Base-by-base conservation (phyloP, 768 basidiomycete genomes). In the Mycena indigotica region DNA sequence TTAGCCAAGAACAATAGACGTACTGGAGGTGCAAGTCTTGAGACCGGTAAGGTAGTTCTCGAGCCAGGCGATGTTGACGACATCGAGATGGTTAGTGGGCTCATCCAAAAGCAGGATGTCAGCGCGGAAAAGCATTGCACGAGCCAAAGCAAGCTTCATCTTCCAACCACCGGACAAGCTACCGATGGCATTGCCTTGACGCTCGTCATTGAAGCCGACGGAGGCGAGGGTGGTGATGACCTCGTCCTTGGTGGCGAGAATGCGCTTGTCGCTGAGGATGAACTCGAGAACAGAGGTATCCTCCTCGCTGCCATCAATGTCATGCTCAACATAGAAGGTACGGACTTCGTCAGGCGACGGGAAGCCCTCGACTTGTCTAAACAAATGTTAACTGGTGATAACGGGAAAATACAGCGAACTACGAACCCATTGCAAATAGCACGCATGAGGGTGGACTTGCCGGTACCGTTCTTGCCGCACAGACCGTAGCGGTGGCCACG, bases 321-420 rank as follows among this genome's bases (percentile, higher is more conserved):
- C 95, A 82, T 98, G 95, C 82, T 96, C 95, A 72, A 98, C 95
- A 77, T 97, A 98, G 87, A 96, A 98, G 61, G 95, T 98, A 73
- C 95, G 93, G 72, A 98, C 95, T 71, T 95, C 89, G 52, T 95
- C 92, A 55, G 94, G 93, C 19, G 95, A 95, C 13, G 95, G 95
- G 89, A 98, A 98, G 67, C 95, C 95, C 70, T 98, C 95, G 66
- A 98, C 95, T 78, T 98, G 95, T 58, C 80, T 79, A 54, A 6
- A 58, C 13, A n/a, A 26, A 19, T 23, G 62, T 67, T 63, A 70
- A 77, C 62, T 77, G 66, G 58, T 69, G 70, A 64, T 10, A 19
- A 19, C 2, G 4, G 46, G 6, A 45, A 28, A 56, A 26, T 19
- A n/a, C n/a, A 41, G n/a, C 15, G 51, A 3, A 57, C 15, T 3